Conservation (phyloP, 2,329 filamentous ascomycete species). For the Pseudofabraea citricarpa region DNA sequence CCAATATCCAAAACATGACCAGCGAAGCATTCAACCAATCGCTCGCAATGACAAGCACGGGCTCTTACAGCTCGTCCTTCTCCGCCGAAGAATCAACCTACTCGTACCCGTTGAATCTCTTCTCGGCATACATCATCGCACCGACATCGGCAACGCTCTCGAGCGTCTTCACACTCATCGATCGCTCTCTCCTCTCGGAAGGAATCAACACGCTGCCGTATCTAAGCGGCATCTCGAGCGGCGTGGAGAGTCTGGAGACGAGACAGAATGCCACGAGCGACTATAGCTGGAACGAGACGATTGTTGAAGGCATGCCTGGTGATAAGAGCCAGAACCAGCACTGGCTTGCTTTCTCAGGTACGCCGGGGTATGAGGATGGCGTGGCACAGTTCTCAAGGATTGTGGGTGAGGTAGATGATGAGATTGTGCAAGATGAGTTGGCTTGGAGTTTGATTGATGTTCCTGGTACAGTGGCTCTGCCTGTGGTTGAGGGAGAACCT, state of each 20-base stretch:
- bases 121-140: slow-evolving; percentile 27
- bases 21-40: slow-evolving; percentile 26
- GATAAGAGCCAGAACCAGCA: slow-evolving; percentile 24
- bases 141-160: slow-evolving; percentile 24
- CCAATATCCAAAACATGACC: slow-evolving; percentile 29
- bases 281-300: slow-evolving; percentile 29
- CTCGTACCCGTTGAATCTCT: slow-evolving; percentile 28
- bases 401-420: slow-evolving; percentile 22
- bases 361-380: slow-evolving; percentile 10
- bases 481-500: slow-evolving; percentile 10
- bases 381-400: slow-evolving; percentile 20
- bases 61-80: slow-evolving; percentile 14
- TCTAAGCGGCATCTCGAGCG: slow-evolving; percentile 17
- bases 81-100: slow-evolving; percentile 13
- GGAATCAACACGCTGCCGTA: slow-evolving; percentile 20
- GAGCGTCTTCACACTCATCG: slow-evolving; percentile 26
- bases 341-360: slow-evolving; percentile 24
- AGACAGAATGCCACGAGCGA: slow-evolving; percentile 27
- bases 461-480: slow-evolving; percentile 6
- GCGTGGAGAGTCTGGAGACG: slow-evolving; percentile 10
- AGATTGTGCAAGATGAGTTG: slow-evolving; percentile 14
- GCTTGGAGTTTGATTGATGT: slow-evolving; percentile 12
- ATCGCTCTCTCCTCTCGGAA: slow-evolving; percentile 23
- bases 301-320: slow-evolving; percentile 24
- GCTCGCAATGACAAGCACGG: slow-evolving; percentile 23